phyloP scores from a whole-genome alignment of 208 protist species.

The Leishmania aethiopica region DNA sequence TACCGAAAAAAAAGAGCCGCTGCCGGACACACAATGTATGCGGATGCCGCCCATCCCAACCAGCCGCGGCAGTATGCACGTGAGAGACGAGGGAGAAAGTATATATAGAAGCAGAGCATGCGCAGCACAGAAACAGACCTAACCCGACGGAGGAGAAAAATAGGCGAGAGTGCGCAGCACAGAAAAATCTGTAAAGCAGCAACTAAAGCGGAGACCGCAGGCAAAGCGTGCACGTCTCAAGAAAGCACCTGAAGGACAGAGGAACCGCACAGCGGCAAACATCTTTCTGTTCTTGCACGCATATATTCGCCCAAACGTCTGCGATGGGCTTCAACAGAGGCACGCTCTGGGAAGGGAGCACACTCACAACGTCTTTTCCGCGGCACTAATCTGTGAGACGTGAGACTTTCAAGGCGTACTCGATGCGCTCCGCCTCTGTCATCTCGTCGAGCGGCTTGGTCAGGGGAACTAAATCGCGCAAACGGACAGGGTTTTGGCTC shows the following conservation, averaged over 20 bases:
- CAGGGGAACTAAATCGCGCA: conserved; percentile 58
- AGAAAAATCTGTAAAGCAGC: background rate
- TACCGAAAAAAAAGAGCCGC: background rate
- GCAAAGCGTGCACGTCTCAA: background rate
- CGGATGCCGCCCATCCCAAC: too few relatives aligned
- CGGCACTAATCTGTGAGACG: conserved; percentile 42
- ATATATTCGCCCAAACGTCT: too few relatives aligned
- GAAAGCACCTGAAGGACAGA: background rate
- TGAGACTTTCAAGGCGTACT: conserved; percentile 68
- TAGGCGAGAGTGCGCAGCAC: too few relatives aligned
- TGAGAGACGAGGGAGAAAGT: background rate
- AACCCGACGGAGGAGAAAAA: background rate
- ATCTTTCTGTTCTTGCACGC: background rate
- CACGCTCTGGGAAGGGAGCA: background rate
- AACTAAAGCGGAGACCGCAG: background rate
- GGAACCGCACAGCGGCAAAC: background rate
- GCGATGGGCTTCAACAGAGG: background rate
- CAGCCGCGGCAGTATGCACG: background rate
- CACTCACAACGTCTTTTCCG: background rate
- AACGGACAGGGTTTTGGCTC: conserved; percentile 44
- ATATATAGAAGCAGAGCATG: background rate
- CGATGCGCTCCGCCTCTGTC: conserved; percentile 70
- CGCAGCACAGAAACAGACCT: background rate
- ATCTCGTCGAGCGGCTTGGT: conserved; percentile 78
- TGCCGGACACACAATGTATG: too few relatives aligned